These are phyloP conservation scores for Scalesia atractyloides DNA, from an alignment of 129 eudicot genomes.

Conservation along the genomic window DNA sequence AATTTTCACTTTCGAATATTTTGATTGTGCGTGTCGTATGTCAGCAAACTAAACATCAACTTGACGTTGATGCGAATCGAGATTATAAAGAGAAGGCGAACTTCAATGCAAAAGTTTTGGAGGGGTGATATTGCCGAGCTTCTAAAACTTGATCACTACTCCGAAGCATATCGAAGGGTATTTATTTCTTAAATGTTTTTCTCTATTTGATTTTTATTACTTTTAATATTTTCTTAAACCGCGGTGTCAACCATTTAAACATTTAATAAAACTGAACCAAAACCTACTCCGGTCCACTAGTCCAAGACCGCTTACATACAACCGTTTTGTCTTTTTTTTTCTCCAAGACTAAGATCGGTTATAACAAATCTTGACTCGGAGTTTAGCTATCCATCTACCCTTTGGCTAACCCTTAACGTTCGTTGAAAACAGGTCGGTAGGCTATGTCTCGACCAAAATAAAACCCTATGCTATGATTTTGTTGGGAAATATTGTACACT, in stretches of 20 bases:
- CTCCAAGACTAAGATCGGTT: background rate
- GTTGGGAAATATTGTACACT: slow-evolving; percentile 44
- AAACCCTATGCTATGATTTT: slow-evolving; percentile 61
- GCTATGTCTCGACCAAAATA: slow-evolving; percentile 48
- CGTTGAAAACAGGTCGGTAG: slow-evolving; percentile 59
- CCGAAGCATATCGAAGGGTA: slow-evolving; percentile 75
- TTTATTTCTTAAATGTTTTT: background rate
- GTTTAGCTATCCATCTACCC: background rate
- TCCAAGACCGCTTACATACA: too few species aligned
- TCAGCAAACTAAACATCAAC: slow-evolving; percentile 52
- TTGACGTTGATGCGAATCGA: slow-evolving; percentile 47
- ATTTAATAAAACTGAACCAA: too few species aligned
- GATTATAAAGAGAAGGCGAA: slow-evolving; percentile 57
- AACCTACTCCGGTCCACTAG: too few species aligned
- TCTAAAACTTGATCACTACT: slow-evolving; percentile 43
- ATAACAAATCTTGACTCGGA: too few species aligned
- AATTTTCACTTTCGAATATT: background rate
- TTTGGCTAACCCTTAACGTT: background rate
- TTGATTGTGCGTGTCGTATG: background rate
- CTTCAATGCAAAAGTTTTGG: slow-evolving; percentile 60
- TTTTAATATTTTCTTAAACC: background rate
- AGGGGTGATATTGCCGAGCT: slow-evolving; percentile 71
- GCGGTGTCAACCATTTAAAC: too few species aligned
- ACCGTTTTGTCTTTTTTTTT: background rate
- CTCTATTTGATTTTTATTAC: background rate